phyloP scores from a whole-genome alignment of 1,284 basidiomycete genomes.

The Moesziomyces sp. region DNA sequence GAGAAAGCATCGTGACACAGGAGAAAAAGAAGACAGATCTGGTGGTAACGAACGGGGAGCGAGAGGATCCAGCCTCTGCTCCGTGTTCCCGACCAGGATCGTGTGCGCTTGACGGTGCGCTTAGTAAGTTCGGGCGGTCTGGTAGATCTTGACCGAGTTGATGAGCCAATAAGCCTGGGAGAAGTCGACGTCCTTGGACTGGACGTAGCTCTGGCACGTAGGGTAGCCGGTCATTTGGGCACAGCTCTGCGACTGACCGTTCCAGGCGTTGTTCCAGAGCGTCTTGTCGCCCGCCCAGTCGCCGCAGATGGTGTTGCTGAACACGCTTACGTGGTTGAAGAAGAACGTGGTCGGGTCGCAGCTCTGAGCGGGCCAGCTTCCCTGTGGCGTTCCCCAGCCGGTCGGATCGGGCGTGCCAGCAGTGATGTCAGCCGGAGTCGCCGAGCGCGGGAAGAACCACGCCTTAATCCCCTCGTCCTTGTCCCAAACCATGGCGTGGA shows the following conservation, averaged over 20 bases:
- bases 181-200: slow-evolving; percentile 35
- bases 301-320: slow-evolving; percentile 54
- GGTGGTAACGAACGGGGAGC: slow-evolving; percentile 15
- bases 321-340: slow-evolving; percentile 50
- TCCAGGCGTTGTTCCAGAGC: slow-evolving; percentile 39
- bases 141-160: slow-evolving; percentile 53
- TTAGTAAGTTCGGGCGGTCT: slow-evolving; percentile 31
- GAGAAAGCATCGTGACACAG: neutral
- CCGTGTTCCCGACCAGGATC: slow-evolving; percentile 18
- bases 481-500: slow-evolving; percentile 54
- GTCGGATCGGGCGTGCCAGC: slow-evolving; percentile 66
- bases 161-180: slow-evolving; percentile 53
- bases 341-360: slow-evolving; percentile 71
- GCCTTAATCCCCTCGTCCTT: slow-evolving; percentile 70
- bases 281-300: slow-evolving; percentile 40
- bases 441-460: slow-evolving; percentile 73
- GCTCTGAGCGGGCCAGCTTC: slow-evolving; percentile 70
- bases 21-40: slow-evolving; percentile 5
- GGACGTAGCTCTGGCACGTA: slow-evolving; percentile 41
- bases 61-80: slow-evolving; percentile 2
- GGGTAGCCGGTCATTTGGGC: slow-evolving; percentile 39
- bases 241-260: slow-evolving; percentile 44
- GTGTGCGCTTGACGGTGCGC: neutral
- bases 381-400: slow-evolving; percentile 71
- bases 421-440: slow-evolving; percentile 70